A percentile compares a stretch with the other conserved stretches of the same genome.
These are phyloP conservation scores for Penicillium sclerotiorum DNA, from an alignment of 2,329 filamentous ascomycete genomes.

Conservation along the genomic window DNA sequence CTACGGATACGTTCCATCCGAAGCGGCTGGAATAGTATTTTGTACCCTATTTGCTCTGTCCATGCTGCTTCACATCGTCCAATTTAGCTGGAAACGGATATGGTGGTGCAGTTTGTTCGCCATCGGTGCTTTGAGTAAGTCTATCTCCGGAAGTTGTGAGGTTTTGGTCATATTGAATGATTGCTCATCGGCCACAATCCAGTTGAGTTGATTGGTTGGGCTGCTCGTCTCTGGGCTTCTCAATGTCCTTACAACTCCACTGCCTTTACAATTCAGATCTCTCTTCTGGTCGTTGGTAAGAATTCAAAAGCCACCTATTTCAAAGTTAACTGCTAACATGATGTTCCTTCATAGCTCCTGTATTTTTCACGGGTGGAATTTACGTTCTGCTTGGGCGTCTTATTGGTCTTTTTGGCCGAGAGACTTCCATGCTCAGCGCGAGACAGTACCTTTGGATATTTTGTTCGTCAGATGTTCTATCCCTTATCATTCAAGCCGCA, in stretches of 20 bases:
- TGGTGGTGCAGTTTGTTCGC: slow-evolving; percentile 43
- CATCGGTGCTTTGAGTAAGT: slow-evolving; percentile 39
- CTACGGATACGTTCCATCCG: slow-evolving; percentile 40
- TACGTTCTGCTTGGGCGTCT: slow-evolving; percentile 54
- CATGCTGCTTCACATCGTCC: slow-evolving; percentile 36
- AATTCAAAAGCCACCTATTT: not conserved
- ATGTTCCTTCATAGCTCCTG: slow-evolving; percentile 39
- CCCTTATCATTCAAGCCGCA: slow-evolving; percentile 58
- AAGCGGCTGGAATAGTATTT: slow-evolving; percentile 39
- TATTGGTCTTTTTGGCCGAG: slow-evolving; percentile 47
- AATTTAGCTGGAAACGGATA: slow-evolving; percentile 38
- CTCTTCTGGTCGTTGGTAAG: not conserved
- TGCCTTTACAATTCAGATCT: not conserved
- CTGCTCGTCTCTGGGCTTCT: not conserved
- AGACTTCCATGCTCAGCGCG: slow-evolving; percentile 48
- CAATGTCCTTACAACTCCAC: not conserved
- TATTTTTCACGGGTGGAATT: slow-evolving; percentile 56
- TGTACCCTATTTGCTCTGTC: slow-evolving; percentile 39
- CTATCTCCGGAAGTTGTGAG: no score
- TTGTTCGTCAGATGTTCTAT: slow-evolving; percentile 57
- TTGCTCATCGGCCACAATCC: no score
- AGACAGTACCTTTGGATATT: slow-evolving; percentile 53
- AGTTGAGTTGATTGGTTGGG: slow-evolving; percentile 7
- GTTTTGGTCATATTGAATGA: no score
- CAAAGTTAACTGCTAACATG: not conserved